A percentile compares a stretch with the other conserved stretches of the same genome.
phyloP scores from a whole-genome alignment of 352 stramenopile genomes.

The Phytopythium delawarense region DNA sequence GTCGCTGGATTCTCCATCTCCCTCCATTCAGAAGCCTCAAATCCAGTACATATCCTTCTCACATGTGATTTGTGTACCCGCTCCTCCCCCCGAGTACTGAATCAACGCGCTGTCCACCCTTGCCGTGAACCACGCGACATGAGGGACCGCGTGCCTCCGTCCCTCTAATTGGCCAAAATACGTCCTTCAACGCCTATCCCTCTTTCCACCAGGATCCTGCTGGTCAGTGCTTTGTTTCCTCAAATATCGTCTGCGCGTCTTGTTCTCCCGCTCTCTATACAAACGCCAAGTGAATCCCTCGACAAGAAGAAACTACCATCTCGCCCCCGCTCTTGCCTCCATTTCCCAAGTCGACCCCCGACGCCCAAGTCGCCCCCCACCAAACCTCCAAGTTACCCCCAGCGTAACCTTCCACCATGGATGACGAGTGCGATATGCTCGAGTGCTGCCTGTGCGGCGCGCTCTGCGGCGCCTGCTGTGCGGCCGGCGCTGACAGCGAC shows the following conservation, averaged over 20 bases:
- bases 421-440: slow-evolving; percentile 75
- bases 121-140: not conserved
- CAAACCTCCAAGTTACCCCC: no score
- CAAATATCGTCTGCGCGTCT: not conserved
- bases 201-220: not conserved
- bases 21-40: not conserved
- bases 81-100: not conserved
- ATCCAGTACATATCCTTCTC: not conserved
- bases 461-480: slow-evolving; percentile 74
- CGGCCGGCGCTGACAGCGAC: slow-evolving; percentile 27
- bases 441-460: slow-evolving; percentile 74
- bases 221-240: not conserved
- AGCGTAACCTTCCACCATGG: slow-evolving; percentile 33
- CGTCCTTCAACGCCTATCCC: not conserved
- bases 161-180: not conserved
- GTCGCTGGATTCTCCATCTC: not conserved
- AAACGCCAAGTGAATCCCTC: not conserved
- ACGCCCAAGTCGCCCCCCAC: not conserved
- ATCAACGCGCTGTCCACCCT: not conserved
- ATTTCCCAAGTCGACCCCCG: slow-evolving; percentile 16
- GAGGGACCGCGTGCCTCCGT: not conserved
- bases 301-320: not conserved
- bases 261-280: not conserved
- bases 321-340: slow-evolving; percentile 4
- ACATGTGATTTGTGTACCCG: not conserved